Conservation (phyloP, 108 stramenopile species). For the Pseudonitzschia pungens region DNA sequence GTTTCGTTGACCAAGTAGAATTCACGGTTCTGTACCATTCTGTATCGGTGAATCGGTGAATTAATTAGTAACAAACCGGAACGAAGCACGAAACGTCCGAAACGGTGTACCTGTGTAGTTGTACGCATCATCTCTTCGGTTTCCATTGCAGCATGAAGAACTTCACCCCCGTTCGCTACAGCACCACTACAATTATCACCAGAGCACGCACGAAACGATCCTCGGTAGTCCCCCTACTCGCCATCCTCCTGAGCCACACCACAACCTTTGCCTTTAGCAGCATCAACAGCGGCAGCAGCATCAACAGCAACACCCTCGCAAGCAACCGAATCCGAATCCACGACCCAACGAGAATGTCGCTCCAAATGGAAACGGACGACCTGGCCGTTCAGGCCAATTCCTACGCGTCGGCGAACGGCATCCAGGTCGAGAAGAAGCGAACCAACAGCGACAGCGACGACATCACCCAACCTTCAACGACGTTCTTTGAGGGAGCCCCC, state of each 20-base stretch:
- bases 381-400: constrained; percentile 54
- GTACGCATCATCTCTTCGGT: too few relatives aligned
- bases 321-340: constrained; percentile 30
- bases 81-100: too few relatives aligned
- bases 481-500: constrained; percentile 79
- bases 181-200: too few relatives aligned
- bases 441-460: neutral
- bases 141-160: too few relatives aligned
- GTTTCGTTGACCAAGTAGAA: too few relatives aligned
- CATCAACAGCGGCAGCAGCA: neutral
- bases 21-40: too few relatives aligned
- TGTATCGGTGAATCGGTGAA: too few relatives aligned
- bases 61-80: too few relatives aligned
- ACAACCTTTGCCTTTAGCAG: constrained; percentile 16
- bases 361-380: constrained; percentile 15
- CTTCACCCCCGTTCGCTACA: too few relatives aligned
- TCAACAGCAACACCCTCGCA: constrained; percentile 5
- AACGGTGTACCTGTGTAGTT: too few relatives aligned
- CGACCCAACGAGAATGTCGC: constrained; percentile 20
- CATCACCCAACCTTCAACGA: neutral
- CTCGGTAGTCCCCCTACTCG: neutral
- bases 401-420: constrained; percentile 59
- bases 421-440: constrained; percentile 50
- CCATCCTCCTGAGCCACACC: constrained; percentile 9
- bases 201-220: neutral